A percentile compares a stretch with the other conserved stretches of the same genome.
phyloP scores from a whole-genome alignment of 2,329 filamentous ascomycete species.

The Talaromyces albobiverticillius region DNA sequence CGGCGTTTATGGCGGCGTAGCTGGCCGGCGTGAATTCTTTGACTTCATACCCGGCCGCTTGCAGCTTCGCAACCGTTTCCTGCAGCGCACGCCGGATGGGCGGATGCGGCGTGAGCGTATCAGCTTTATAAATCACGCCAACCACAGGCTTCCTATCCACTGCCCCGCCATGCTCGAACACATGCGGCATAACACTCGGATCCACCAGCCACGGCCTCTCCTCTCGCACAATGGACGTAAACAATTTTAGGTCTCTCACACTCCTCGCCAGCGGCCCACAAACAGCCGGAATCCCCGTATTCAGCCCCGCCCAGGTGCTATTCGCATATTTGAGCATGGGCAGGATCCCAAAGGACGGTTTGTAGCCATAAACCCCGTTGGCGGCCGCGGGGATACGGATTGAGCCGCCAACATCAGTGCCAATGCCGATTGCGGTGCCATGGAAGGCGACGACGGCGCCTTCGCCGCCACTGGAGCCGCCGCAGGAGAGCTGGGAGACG shows the following conservation, averaged over 20 bases:
- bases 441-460: conserved; percentile 58
- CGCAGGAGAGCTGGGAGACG: conserved; percentile 58
- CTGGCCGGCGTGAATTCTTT: conserved; percentile 32
- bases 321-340: conserved; percentile 53
- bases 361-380: conserved; percentile 44
- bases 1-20: conserved; percentile 27
- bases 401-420: conserved; percentile 56
- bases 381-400: conserved; percentile 19
- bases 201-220: background rate
- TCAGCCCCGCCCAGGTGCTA: conserved; percentile 29
- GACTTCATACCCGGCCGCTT: conserved; percentile 29
- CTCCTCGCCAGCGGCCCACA: conserved; percentile 29
- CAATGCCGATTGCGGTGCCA: conserved; percentile 58
- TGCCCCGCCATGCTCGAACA: conserved; percentile 25
- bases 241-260: background rate
- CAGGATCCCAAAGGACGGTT: conserved; percentile 41
- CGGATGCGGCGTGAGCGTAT: conserved; percentile 50
- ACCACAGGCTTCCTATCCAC: background rate
- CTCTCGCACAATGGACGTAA: background rate
- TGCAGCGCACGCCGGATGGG: conserved; percentile 58
- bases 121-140: conserved; percentile 38
- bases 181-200: conserved; percentile 16
- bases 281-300: conserved; percentile 29
- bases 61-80: conserved; percentile 33
- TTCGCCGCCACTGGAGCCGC: conserved; percentile 66